Base-by-base conservation (phyloP, 1,284 basidiomycete species). In the Phellinidium pouzarii region DNA sequence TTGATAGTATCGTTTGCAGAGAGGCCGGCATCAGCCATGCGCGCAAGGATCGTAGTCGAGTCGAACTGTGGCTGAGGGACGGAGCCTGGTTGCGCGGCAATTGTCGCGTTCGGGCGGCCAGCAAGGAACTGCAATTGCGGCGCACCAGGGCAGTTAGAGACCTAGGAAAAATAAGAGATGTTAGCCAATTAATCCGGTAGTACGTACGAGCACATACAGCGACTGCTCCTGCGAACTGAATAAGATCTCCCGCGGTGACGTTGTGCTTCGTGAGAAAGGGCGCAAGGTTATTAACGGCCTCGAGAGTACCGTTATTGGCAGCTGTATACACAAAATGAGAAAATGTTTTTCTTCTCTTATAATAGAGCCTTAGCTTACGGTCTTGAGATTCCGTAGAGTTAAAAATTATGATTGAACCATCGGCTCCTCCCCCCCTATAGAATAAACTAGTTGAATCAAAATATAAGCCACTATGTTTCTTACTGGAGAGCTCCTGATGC, bases 151-250 rank as follows among this genome's bases (percentile, higher is more conserved):
- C 59, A 60, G 25, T 59, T 59, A 11, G 50, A 44, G 37, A 40
- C 37, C 37, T 40, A 7, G 7, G 37, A 19, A 3, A 40, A 17
- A 17, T 40, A 38, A 17, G 37, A 7, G 7, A n/a, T 40, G 11
- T 7, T n/a, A 17, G 19, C 7, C 8, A 17, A 17, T 8, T 20
- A 40, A 3, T 40, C n/a, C 14, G 8, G 7, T 3, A 40, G 1
- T 19, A 2, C 8, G n/a, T 17, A 40, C 19, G 6, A 8, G 31
- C 19, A 40, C 37, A 40, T 7, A 60, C 27, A 2, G 50, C 59
- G 31, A 58, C 54, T 23, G 59, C 59, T 36, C 51, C 59, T n/a
- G 59, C 59, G 34, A 61, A 59, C 40, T 61, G 59, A 17, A 61
- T 54, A 14, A 59, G 40, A 29, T 61, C 59, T 17, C 59, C 59